Evolutionary conservation across 1,284 basidiomycete species (phyloP).

Genomic region (Trametes versicolor): DNA sequence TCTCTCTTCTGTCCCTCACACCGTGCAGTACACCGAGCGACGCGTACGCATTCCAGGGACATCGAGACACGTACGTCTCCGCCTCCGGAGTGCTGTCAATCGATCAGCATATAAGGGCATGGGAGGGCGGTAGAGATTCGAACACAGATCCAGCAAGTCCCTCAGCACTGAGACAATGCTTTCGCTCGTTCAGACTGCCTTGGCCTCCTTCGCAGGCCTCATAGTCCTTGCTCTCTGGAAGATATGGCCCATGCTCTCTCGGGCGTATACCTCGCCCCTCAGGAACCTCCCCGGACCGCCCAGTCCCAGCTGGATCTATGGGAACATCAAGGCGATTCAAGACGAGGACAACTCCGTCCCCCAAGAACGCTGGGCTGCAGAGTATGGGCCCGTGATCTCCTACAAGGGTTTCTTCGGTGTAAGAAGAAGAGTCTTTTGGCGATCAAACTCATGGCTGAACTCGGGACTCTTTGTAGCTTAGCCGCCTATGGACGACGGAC

Average conservation of each 20-base stretch:
- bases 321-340: conserved; percentile 58
- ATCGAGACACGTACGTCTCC: no score
- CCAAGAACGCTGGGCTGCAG: conserved; percentile 62
- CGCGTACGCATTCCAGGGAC: no score
- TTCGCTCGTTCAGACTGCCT: background rate
- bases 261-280: conserved; percentile 52
- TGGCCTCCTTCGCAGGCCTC: background rate
- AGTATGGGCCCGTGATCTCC: conserved; percentile 63
- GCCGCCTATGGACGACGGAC: conserved; percentile 48
- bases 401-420: conserved; percentile 60
- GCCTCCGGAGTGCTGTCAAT: no score
- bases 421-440: conserved; percentile 24
- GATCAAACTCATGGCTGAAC: background rate
- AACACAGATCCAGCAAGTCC: no score
- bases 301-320: conserved; percentile 59
- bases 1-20: background rate
- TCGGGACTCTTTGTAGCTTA: background rate
- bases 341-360: conserved; percentile 50
- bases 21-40: no score
- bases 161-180: background rate
- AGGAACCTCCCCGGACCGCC: conserved; percentile 61
- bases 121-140: no score
- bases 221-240: conserved; percentile 18
- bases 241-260: conserved; percentile 17
- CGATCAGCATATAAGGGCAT: no score